Evolutionary conservation across 805 yeast species (phyloP).

Genomic region (Candida silvatica): DNA sequence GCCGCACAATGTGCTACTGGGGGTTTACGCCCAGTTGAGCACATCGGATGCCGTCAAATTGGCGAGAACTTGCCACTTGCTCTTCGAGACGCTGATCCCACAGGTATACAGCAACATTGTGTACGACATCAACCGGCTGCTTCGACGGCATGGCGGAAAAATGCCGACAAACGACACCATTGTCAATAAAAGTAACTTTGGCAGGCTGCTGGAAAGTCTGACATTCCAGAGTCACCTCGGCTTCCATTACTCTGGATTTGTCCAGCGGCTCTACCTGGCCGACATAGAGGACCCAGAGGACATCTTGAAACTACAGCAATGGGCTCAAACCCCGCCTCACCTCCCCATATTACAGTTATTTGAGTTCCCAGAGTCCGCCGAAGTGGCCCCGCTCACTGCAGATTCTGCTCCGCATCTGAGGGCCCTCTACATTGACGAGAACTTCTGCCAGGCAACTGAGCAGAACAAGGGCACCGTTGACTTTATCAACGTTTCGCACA

Average conservation of each 20-base stretch:
- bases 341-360: background rate
- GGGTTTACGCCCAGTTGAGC: conserved; percentile 10
- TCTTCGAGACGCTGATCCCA: conserved; percentile 16
- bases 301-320: conserved; percentile 11
- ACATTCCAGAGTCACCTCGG: too few species aligned
- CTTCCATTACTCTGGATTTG: conserved; percentile 17
- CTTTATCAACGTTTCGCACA: conserved; percentile 15
- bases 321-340: conserved; percentile 17
- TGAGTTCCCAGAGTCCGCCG: conserved; percentile 13
- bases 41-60: conserved; percentile 12
- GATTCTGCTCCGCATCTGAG: conserved; percentile 18
- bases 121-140: too few species aligned
- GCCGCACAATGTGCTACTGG: conserved; percentile 19
- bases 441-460: conserved; percentile 21
- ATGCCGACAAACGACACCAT: too few species aligned
- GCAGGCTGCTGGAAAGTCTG: too few species aligned
- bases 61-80: conserved; percentile 12
- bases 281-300: conserved; percentile 9
- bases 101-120: conserved; percentile 14
- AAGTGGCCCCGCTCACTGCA: conserved; percentile 17
- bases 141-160: too few species aligned
- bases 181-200: too few species aligned
- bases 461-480: conserved; percentile 14
- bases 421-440: conserved; percentile 18
- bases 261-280: conserved; percentile 18